A percentile compares a stretch with the other conserved stretches of the same genome.
Evolutionary conservation across 1,139 yeast genomes (phyloP).

Genomic region (Taphrina deformans): DNA sequence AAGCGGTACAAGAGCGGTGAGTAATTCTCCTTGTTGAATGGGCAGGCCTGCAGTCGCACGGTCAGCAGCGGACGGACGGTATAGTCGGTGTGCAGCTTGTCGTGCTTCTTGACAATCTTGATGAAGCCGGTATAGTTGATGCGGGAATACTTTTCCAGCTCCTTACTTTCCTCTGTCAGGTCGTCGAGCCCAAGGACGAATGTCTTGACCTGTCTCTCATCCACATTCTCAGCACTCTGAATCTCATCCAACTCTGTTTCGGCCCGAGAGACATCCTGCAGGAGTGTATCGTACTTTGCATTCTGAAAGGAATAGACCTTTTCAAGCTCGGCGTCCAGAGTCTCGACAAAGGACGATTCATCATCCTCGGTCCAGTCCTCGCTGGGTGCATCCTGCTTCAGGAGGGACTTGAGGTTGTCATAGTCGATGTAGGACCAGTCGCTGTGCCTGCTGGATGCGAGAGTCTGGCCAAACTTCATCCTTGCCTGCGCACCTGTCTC

Average conservation of each 20-base stretch:
- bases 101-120: slow-evolving; percentile 94
- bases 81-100: slow-evolving; percentile 78
- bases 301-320: slow-evolving; percentile 89
- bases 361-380: slow-evolving; percentile 71
- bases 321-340: slow-evolving; percentile 81
- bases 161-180: slow-evolving; percentile 71
- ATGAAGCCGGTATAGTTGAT: slow-evolving; percentile 91
- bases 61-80: slow-evolving; percentile 85
- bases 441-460: slow-evolving; percentile 75
- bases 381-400: slow-evolving; percentile 62
- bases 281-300: slow-evolving; percentile 66
- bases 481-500: neutral
- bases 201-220: slow-evolving; percentile 26
- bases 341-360: slow-evolving; percentile 76
- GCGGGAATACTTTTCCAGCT: slow-evolving; percentile 84
- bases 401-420: slow-evolving; percentile 71
- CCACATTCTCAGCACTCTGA: slow-evolving; percentile 55
- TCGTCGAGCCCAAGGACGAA: slow-evolving; percentile 59
- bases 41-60: slow-evolving; percentile 81
- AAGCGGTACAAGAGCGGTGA: slow-evolving; percentile 46
- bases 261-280: slow-evolving; percentile 61
- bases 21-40: slow-evolving; percentile 93
- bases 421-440: slow-evolving; percentile 92
- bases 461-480: slow-evolving; percentile 85
- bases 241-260: slow-evolving; percentile 57